These are phyloP conservation scores for Coemansia sp. DNA, from an alignment of 192 early-diverging fungal genomes.

Conservation along the genomic window DNA sequence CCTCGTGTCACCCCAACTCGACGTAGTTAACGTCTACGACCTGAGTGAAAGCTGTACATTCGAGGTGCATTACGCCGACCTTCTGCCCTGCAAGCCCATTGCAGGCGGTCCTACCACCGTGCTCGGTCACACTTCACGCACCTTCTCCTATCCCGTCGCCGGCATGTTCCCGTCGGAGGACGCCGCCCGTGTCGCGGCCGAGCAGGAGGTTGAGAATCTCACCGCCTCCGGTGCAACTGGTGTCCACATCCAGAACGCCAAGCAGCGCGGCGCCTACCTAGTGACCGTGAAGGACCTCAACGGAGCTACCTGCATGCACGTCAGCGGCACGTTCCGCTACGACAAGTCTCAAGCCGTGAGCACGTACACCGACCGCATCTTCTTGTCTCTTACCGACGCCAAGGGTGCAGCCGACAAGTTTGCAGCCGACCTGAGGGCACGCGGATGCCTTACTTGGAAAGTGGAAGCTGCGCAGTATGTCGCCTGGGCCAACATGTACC, in stretches of 20 bases:
- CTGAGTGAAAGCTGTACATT: slow-evolving; percentile 2
- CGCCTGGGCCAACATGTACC: slow-evolving; percentile 3
- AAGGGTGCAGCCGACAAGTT: background rate
- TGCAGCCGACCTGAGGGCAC: slow-evolving; percentile 4
- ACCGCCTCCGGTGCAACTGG: background rate
- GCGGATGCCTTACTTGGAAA: slow-evolving; percentile 1
- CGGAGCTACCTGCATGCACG: too few relatives aligned
- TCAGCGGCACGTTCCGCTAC: too few relatives aligned
- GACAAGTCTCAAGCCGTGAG: too few relatives aligned
- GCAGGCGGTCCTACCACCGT: slow-evolving; percentile 11
- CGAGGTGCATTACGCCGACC: slow-evolving; percentile 31
- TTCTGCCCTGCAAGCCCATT: slow-evolving; percentile 21
- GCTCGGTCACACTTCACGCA: slow-evolving; percentile 12
- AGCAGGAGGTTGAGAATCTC: too few relatives aligned
- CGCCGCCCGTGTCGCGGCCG: background rate
- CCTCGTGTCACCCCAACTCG: slow-evolving; percentile 21
- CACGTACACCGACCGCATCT: background rate
- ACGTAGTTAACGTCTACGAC: slow-evolving; percentile 13
- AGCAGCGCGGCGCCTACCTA: too few relatives aligned
- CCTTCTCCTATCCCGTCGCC: slow-evolving; percentile 15
- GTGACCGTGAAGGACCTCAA: too few relatives aligned
- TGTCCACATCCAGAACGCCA: background rate
- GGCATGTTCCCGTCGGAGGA: slow-evolving; percentile 16
- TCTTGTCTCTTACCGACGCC: background rate
- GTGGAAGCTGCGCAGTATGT: slow-evolving; percentile 6